Conservation (phyloP, 495 filamentous ascomycete species). For the Filosporella fistucella region DNA sequence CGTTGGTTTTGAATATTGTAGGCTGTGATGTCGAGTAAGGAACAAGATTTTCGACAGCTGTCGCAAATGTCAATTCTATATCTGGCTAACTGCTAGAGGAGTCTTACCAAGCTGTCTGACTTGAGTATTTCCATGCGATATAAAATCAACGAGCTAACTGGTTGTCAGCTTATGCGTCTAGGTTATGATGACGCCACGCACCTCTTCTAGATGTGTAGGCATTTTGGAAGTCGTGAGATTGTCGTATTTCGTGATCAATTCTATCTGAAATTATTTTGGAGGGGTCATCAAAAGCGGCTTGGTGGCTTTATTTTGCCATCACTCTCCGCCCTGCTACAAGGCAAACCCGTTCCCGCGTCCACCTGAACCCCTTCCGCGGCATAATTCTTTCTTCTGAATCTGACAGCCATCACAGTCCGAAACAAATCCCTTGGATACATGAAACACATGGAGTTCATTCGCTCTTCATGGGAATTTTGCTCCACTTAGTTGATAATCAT, state of each 20-base stretch:
- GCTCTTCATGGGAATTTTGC: too few relatives aligned
- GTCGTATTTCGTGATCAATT: not conserved
- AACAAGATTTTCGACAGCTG: conserved; percentile 80
- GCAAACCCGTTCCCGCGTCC: too few relatives aligned
- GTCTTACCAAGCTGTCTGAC: conserved; percentile 70
- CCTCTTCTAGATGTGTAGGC: conserved; percentile 82
- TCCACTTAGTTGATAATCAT: too few relatives aligned
- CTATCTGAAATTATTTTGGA: conserved; percentile 6
- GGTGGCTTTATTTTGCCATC: not conserved
- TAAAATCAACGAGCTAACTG: conserved; percentile 79
- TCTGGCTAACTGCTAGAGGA: not conserved
- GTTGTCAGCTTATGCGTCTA: conserved; percentile 7
- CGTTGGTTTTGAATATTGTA: conserved; percentile 74
- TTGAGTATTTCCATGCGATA: conserved; percentile 82
- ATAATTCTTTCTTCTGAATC: too few relatives aligned
- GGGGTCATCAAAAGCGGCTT: not conserved
- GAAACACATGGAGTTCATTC: too few relatives aligned
- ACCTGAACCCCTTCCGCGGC: too few relatives aligned
- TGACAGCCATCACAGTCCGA: too few relatives aligned
- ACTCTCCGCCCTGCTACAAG: not conserved
- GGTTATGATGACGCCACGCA: conserved; percentile 28
- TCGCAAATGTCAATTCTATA: conserved; percentile 11
- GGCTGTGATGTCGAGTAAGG: conserved; percentile 77
- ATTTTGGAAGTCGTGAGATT: conserved; percentile 35
- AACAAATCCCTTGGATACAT: too few relatives aligned